Base-by-base conservation (phyloP, 108 stramenopile species). In the Discostella pseudostelligera region DNA sequence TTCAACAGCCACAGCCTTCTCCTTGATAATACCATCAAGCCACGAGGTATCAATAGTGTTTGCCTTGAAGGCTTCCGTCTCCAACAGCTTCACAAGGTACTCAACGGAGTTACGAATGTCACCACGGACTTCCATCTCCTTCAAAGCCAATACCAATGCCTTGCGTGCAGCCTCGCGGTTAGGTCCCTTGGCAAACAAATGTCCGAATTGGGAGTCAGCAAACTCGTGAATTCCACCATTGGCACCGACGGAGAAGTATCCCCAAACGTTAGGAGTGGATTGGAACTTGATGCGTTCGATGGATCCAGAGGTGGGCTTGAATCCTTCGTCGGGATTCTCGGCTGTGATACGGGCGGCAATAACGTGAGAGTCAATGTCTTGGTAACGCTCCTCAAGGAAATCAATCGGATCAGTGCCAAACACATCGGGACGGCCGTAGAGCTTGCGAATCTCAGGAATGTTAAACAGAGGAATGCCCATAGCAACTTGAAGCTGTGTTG, bases 321-420 rank as follows among this genome's bases (percentile, higher is more conserved):
- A 98, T 61, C 96, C 96, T 74, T 97, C 97, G 72, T 98, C 97
- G 20, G 97, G 97, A 74, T 98, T 98, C 67, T 98, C 97, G 40
- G 97, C 97, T 35, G 97, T 98, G 78, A 98, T 96, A 74, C 97
- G 96, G 13, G 96, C 97, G n/a, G 97, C 97, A 72, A 98, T 96
- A 39, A 97, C 88, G 65, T 98, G 97, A 39, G 82, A 69, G 36
- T 96, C 82, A 59, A 95, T 82, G 46, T 78, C 81, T 32, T 64
- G 68, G 79, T 98, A 98, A 46, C 85, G 82, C 65, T 96, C 91
- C 40, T 80, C 83, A 40, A 96, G 87, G 79, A 98, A 98, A 51
- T 96, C 96, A 78, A 98, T 98, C 47, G 78, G 72, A 65, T 84
- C 87, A 8, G 70, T 83, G 8, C 83, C 88, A 57, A 89, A 84